These are phyloP conservation scores for Lasiosphaeriaceae sp. DNA, from an alignment of 495 filamentous ascomycete genomes.

Conservation along the genomic window DNA sequence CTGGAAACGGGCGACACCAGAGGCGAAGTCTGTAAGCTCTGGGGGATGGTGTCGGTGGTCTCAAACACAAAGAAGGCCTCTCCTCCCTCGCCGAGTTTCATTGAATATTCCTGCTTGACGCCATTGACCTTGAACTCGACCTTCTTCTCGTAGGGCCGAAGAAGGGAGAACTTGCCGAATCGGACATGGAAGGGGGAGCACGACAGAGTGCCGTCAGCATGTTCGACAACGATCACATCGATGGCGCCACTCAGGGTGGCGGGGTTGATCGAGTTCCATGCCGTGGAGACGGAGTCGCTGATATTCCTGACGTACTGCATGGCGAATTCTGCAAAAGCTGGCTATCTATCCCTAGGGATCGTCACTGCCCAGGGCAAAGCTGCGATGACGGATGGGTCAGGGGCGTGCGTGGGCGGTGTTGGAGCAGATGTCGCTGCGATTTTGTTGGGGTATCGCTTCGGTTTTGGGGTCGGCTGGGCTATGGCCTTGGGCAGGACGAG, in stretches of 20 bases:
- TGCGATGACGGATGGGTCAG: background rate
- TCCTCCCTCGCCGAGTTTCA: conserved; percentile 97
- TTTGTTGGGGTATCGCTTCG: background rate
- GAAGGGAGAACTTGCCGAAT: conserved; percentile 95
- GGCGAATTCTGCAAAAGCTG: conserved; percentile 12
- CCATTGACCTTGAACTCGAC: conserved; percentile 97
- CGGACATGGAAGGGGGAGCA: conserved; percentile 99
- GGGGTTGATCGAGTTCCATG: conserved; percentile 99
- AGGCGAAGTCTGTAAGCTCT: conserved; percentile 88
- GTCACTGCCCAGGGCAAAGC: background rate
- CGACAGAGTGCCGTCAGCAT: conserved; percentile 80
- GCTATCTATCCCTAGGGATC: background rate
- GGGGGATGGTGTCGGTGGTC: conserved; percentile 82
- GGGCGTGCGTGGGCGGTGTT: background rate
- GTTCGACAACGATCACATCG: conserved; percentile 98
- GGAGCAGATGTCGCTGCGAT: background rate
- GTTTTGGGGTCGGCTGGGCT: background rate
- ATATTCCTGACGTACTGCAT: conserved; percentile 99
- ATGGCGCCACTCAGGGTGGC: conserved; percentile 96
- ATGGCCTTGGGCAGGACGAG: background rate
- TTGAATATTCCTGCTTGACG: conserved; percentile 83
- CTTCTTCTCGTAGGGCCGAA: conserved; percentile 98
- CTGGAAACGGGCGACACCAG: conserved; percentile 82
- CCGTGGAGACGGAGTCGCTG: conserved; percentile 92
- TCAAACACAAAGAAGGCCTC: conserved; percentile 99